These are phyloP conservation scores for Porpolomopsis calyptriformis DNA, from an alignment of 768 basidiomycete species.

Conservation along the genomic window DNA sequence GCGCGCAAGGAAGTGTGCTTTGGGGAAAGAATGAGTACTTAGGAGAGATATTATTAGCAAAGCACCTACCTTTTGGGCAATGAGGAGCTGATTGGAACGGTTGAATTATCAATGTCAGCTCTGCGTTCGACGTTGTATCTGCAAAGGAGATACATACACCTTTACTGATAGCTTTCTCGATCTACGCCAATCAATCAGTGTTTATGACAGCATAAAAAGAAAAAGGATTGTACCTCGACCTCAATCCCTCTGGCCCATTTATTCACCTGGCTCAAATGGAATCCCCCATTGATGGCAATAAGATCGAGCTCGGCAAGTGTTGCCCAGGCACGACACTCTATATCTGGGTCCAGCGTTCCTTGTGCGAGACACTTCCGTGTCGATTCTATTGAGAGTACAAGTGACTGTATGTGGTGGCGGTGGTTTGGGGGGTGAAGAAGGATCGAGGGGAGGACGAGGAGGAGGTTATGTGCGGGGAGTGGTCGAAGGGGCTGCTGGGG, in stretches of 20 bases:
- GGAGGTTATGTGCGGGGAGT: conserved; percentile 34
- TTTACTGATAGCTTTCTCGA: conserved; percentile 57
- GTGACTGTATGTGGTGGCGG: conserved; percentile 39
- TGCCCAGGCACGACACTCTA: conserved; percentile 66
- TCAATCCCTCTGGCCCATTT: conserved; percentile 42
- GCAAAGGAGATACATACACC: conserved; percentile 38
- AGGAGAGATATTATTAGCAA: conserved; percentile 7
- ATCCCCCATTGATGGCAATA: conserved; percentile 38
- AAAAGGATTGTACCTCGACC: conserved; percentile 32
- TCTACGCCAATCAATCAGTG: conserved; percentile 19
- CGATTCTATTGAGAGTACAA: conserved; percentile 46
- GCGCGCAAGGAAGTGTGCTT: conserved; percentile 57
- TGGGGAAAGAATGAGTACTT: conserved; percentile 54
- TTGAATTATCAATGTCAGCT: neutral
- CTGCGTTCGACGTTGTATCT: neutral
- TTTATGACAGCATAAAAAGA: neutral
- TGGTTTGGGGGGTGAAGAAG: conserved; percentile 59
- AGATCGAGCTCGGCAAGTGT: conserved; percentile 61
- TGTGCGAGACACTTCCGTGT: conserved; percentile 45
- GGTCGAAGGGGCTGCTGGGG: neutral
- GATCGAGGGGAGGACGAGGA: conserved; percentile 51
- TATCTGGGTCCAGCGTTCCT: conserved; percentile 38
- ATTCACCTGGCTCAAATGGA: conserved; percentile 25
- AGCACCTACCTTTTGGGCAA: conserved; percentile 47
- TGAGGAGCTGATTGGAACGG: conserved; percentile 28